phyloP scores from a whole-genome alignment of 1,284 basidiomycete species.

The Leccinum pachyderme region DNA sequence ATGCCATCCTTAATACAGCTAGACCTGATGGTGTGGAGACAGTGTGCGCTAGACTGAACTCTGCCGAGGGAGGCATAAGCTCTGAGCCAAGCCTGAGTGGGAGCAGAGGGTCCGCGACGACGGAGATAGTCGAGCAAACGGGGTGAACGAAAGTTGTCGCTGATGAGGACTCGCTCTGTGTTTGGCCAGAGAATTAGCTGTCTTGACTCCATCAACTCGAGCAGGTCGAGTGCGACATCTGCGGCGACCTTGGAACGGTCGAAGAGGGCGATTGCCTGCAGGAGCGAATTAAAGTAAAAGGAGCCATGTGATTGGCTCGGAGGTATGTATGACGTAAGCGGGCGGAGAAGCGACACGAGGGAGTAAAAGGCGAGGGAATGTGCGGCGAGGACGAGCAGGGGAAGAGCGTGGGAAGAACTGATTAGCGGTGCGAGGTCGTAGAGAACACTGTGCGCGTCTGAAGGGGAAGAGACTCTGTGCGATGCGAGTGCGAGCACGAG shows the following conservation, averaged over 20 bases:
- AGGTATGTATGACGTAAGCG: conserved; percentile 43
- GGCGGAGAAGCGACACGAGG: conserved; percentile 41
- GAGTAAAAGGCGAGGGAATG: conserved; percentile 50
- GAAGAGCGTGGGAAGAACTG: conserved; percentile 28
- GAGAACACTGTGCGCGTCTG: conserved; percentile 20
- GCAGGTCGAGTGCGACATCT: conserved; percentile 39
- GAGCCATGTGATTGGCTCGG: conserved; percentile 37
- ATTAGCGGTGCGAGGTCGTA: conserved; percentile 18
- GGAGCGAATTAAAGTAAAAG: conserved; percentile 54
- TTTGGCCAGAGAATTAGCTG: conserved; percentile 40
- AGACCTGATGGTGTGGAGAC: conserved; percentile 39
- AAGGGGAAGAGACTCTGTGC: conserved; percentile 42
- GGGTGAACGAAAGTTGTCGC: conserved; percentile 47
- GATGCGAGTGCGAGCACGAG: conserved; percentile 49
- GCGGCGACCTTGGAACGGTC: conserved; percentile 42
- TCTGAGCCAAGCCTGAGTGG: conserved; percentile 44
- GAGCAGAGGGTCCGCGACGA: conserved; percentile 2
- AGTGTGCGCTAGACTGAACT: conserved; percentile 40
- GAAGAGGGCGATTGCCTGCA: conserved; percentile 48
- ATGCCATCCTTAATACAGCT: conserved; percentile 21
- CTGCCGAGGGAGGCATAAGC: conserved; percentile 45
- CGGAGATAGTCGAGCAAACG: conserved; percentile 48
- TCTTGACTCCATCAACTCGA: conserved; percentile 45
- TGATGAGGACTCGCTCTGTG: conserved; percentile 48
- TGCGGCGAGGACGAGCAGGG: conserved; percentile 40